Evolutionary conservation across 1,139 yeast species (phyloP).

Genomic region (Kurtzmaniella quercitrusa): DNA sequence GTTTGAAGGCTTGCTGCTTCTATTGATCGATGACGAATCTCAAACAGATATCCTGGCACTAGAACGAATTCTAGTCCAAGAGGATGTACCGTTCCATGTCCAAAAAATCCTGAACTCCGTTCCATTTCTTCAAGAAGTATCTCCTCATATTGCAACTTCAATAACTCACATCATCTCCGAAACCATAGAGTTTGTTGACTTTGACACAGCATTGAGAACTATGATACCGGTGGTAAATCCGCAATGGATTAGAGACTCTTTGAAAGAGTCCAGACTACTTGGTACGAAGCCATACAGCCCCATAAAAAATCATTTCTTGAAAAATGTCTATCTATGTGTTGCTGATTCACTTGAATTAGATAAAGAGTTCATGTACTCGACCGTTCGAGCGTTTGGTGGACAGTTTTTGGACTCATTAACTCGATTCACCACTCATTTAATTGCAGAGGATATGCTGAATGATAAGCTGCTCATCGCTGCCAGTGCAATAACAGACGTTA

Average conservation of each 20-base stretch:
- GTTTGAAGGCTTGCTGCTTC: constrained; percentile 2
- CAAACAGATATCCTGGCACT: neutral
- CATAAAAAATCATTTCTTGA: constrained; percentile 61
- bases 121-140: constrained; percentile 4
- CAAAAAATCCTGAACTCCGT: constrained; percentile 15
- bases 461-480: constrained; percentile 43
- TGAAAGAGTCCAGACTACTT: constrained; percentile 37
- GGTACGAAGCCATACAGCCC: constrained; percentile 61
- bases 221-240: constrained; percentile 70
- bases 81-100: neutral
- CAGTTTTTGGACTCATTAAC: constrained; percentile 61
- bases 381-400: constrained; percentile 74
- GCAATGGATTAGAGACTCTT: constrained; percentile 58
- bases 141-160: constrained; percentile 12
- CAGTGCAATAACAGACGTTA: constrained; percentile 40
- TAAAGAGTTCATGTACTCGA: constrained; percentile 61
- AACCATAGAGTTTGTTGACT: constrained; percentile 52
- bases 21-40: neutral
- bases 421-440: constrained; percentile 71
- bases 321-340: constrained; percentile 57
- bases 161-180: constrained; percentile 56
- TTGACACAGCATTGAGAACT: constrained; percentile 42
- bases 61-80: neutral
- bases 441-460: constrained; percentile 54
- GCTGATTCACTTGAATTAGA: constrained; percentile 58